These are phyloP conservation scores for Umbilicus rupestris DNA, from an alignment of 164 flowering plant species.

Conservation along the genomic window DNA sequence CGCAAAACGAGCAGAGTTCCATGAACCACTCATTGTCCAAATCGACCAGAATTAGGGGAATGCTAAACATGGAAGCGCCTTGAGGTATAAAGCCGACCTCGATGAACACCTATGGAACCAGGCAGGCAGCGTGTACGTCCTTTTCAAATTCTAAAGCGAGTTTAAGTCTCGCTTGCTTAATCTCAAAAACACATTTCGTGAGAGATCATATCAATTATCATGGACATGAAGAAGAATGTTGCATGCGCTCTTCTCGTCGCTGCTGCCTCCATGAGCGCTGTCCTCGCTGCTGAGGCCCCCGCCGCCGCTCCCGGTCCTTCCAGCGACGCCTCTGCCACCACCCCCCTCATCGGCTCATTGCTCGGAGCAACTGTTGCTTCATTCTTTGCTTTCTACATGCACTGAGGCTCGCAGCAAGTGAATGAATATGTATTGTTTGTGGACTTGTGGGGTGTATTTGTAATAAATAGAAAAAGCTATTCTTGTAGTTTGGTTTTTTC, in stretches of 20 bases:
- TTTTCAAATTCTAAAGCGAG: neutral
- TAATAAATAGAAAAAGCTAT: too few relatives aligned
- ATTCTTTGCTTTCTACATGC: conserved; percentile 21
- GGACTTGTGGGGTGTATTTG: too few relatives aligned
- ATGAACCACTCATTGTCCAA: too few relatives aligned
- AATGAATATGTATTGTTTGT: too few relatives aligned
- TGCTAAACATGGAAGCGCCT: neutral
- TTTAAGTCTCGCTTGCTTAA: neutral
- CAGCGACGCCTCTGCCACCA: conserved; percentile 18
- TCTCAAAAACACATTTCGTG: neutral
- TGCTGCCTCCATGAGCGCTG: conserved; percentile 43
- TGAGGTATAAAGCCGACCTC: neutral
- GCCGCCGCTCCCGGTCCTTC: conserved; percentile 22
- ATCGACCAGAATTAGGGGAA: neutral
- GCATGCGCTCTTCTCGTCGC: conserved; percentile 33
- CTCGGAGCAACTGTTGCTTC: conserved; percentile 23
- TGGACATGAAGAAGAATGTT: conserved; percentile 58
- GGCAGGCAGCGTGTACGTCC: neutral
- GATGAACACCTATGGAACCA: neutral
- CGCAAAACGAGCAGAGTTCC: too few relatives aligned
- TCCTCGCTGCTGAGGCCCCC: conserved; percentile 5
- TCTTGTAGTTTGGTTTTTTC: neutral
- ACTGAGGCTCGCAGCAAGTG: neutral
- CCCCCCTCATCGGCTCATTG: conserved; percentile 20
- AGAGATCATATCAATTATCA: conserved; percentile 7